Percentiles rank a stretch among this genome's conserved stretches.
phyloP scores from a whole-genome alignment of 345 rosid genomes.

The Linum usitatissimum region DNA sequence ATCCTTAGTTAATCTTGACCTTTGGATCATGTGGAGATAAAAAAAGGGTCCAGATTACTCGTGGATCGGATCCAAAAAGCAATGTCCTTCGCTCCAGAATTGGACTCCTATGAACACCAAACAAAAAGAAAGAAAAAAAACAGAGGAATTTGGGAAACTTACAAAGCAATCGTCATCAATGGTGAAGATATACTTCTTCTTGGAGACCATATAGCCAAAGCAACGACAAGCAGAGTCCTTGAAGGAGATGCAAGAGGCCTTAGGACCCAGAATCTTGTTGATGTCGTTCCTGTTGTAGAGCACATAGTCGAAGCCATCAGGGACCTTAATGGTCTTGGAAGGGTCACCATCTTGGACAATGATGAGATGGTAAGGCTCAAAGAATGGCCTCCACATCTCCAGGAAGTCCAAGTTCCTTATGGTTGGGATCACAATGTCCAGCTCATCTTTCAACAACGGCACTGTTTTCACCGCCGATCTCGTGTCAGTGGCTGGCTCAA shows the following conservation, averaged over 20 bases:
- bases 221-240: conserved; percentile 97
- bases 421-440: conserved; percentile 90
- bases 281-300: conserved; percentile 88
- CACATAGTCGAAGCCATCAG: conserved; percentile 86
- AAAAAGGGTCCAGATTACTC: too few relatives aligned
- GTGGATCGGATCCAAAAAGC: too few relatives aligned
- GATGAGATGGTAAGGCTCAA: conserved; percentile 86
- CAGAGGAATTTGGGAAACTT: conserved; percentile 21
- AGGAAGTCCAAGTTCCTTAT: conserved; percentile 87
- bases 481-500: conserved; percentile 38
- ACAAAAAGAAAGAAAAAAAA: neutral
- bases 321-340: conserved; percentile 63
- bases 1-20: too few relatives aligned
- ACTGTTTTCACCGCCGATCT: conserved; percentile 22
- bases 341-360: conserved; percentile 98
- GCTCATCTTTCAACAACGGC: conserved; percentile 63
- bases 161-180: conserved; percentile 97
- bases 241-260: conserved; percentile 90
- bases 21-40: too few relatives aligned
- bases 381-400: conserved; percentile 98
- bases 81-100: too few relatives aligned
- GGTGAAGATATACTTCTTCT: conserved; percentile 94
- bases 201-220: conserved; percentile 96
- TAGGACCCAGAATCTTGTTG: conserved; percentile 75
- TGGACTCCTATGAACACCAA: neutral